A percentile compares a stretch with the other conserved stretches of the same genome.
phyloP scores from a whole-genome alignment of 495 filamentous ascomycete genomes.

The Aspergillus heteromorphus region DNA sequence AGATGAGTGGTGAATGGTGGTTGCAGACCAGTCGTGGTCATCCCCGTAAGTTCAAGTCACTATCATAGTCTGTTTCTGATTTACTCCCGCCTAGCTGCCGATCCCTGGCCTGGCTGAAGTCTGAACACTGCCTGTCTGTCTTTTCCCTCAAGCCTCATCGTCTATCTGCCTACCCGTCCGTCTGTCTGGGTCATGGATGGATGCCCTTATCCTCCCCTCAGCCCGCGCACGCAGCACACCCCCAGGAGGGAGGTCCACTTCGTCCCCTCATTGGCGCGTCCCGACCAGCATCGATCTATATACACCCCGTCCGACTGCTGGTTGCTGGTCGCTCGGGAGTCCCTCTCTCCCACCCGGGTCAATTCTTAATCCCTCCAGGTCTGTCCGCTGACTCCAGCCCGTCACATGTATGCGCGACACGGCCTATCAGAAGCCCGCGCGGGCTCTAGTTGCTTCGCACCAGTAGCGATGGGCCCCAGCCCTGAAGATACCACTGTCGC shows the following conservation, averaged over 20 bases:
- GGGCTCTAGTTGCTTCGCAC: not conserved
- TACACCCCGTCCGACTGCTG: not conserved
- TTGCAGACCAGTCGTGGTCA: no score
- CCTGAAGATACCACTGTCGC: not conserved
- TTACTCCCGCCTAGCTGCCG: not conserved
- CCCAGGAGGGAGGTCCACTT: not conserved
- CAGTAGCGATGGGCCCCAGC: not conserved
- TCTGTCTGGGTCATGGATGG: not conserved
- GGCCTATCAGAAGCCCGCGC: not conserved
- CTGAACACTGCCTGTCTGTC: not conserved
- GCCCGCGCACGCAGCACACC: not conserved
- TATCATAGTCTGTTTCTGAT: not conserved
- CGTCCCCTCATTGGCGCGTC: not conserved
- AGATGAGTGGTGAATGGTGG: no score
- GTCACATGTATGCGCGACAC: not conserved
- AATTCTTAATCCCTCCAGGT: not conserved
- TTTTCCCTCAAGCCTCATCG: no score
- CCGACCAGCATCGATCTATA: not conserved
- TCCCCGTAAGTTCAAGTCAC: not conserved
- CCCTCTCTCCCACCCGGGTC: not conserved
- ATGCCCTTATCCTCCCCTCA: not conserved
- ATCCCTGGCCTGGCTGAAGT: not conserved
- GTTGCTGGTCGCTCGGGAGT: not conserved
- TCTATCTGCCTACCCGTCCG: not conserved
- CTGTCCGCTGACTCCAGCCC: not conserved